These are phyloP conservation scores for Oryza punctata DNA, from an alignment of 176 grass and related monocot species.

Conservation along the genomic window DNA sequence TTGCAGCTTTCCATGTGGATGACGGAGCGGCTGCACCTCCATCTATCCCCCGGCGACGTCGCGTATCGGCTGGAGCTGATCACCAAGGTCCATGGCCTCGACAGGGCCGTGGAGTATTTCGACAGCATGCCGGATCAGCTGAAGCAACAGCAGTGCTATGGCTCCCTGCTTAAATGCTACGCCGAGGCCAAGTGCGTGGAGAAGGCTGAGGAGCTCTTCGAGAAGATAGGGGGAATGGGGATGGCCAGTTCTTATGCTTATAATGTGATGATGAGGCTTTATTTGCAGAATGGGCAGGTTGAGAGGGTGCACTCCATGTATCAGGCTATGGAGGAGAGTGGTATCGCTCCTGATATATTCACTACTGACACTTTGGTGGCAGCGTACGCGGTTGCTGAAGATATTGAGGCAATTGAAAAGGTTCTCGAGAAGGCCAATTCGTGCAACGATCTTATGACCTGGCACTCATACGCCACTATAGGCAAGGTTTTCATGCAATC, in stretches of 20 bases:
- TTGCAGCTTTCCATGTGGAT: constrained; percentile 69
- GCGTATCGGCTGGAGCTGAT: constrained; percentile 57
- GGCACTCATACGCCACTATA: constrained; percentile 37
- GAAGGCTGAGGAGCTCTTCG: constrained; percentile 57
- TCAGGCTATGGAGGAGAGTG: constrained; percentile 43
- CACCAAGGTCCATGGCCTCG: constrained; percentile 49
- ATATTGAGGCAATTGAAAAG: constrained; percentile 41
- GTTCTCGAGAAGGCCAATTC: constrained; percentile 31
- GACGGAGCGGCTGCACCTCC: constrained; percentile 53
- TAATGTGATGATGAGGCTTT: constrained; percentile 60
- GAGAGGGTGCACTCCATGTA: constrained; percentile 42
- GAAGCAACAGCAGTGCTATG: constrained; percentile 51
- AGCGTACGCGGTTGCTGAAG: constrained; percentile 24
- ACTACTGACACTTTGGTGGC: constrained; percentile 30
- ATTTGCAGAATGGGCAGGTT: constrained; percentile 29
- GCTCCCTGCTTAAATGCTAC: constrained; percentile 64
- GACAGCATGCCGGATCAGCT: constrained; percentile 39
- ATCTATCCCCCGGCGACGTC: constrained; percentile 46
- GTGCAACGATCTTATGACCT: constrained; percentile 5
- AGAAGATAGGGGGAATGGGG: constrained; percentile 40
- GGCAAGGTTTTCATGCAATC: constrained; percentile 39
- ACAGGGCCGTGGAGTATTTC: constrained; percentile 59
- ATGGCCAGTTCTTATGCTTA: constrained; percentile 30
- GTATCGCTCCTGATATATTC: constrained; percentile 44
- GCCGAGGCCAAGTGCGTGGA: constrained; percentile 38